A percentile compares a stretch with the other conserved stretches of the same genome.
These are phyloP conservation scores for Naumovozyma dairenensis DNA, from an alignment of 805 yeast genomes.

Conservation along the genomic window DNA sequence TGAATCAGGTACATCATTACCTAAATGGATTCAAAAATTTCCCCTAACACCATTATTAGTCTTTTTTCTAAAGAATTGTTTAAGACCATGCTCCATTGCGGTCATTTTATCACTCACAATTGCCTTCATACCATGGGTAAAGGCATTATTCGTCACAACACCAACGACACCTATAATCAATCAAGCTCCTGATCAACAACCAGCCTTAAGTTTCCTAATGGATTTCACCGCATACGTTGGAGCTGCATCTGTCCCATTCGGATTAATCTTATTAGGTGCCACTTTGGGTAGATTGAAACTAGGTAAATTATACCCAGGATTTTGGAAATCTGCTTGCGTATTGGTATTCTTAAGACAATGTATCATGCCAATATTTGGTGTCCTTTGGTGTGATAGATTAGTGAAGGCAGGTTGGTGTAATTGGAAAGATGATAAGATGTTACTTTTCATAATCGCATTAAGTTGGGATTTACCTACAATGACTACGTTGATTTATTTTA, in stretches of 20 bases:
- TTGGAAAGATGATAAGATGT: conserved; percentile 35
- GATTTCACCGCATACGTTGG: conserved; percentile 72
- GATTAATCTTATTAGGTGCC: conserved; percentile 73
- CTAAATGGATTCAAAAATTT: conserved; percentile 15
- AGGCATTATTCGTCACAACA: conserved; percentile 53
- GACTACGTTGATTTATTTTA: conserved; percentile 73
- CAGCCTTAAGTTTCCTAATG: conserved; percentile 77
- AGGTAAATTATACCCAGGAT: conserved; percentile 51
- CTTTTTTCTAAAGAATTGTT: conserved; percentile 40
- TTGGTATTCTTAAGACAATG: conserved; percentile 51
- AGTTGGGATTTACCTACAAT: conserved; percentile 81
- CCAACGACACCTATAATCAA: conserved; percentile 38
- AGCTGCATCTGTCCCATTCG: conserved; percentile 80
- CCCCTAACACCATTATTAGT: conserved; percentile 16
- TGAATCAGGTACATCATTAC: conserved; percentile 16
- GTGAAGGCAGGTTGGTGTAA: conserved; percentile 56
- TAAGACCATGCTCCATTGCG: conserved; percentile 63
- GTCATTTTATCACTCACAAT: conserved; percentile 52
- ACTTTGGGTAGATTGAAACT: conserved; percentile 69
- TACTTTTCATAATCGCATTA: conserved; percentile 63
- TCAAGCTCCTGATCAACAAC: conserved; percentile 73
- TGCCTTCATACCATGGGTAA: conserved; percentile 80
- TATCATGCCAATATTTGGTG: conserved; percentile 71
- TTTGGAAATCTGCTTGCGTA: conserved; percentile 49
- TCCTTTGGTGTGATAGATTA: conserved; percentile 50